Evolutionary conservation across 2,329 filamentous ascomycete species (phyloP), one percentile per base, ranked within the genome.

Genomic region (Rasamsonia emersonii): DNA sequence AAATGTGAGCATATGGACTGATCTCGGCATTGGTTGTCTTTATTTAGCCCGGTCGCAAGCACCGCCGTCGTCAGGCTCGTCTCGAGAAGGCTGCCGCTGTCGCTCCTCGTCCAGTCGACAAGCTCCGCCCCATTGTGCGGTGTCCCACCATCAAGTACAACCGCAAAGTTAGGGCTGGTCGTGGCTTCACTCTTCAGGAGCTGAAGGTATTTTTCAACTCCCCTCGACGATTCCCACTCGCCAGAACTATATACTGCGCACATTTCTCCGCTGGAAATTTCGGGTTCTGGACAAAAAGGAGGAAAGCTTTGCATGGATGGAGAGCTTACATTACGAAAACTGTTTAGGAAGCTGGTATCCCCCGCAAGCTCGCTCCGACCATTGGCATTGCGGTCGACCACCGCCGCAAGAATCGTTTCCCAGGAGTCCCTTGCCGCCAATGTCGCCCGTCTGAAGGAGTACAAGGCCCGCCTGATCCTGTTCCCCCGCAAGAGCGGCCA

Each of bases 111-210:
- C 91, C 91, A 54, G 84, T 95, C 68, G 91, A 98, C 78, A 88
- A 85, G 71, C 78, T 98, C 64, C 81, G 88, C 65, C 91, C 91
- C 51, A 72, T 96, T 68, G 89, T 98, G 56, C 84, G 88, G 74
- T 96, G 89, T 82, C 89, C 91, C 62, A 89, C 85, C 58, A 70
- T 95, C 75, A 94, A 93, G 78, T 93, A 98, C 79, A 98, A 98
- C 85, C 88, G 91, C 65, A 86, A 86, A 65, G 83, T 93, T 62
- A 82, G 91, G 65, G 79, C 86, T 62, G 91, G 91, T 68, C 86
- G 91, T 75, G 91, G 91, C 66, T 98, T 98, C 82, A 86, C 89
- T 56, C 75, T 96, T 52, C 75, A 80, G 71, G 91, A 98, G 79
- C 77, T 98, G 65, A 98, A 98, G 88, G 89, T 95, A 82, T 51